Evolutionary conservation across 768 basidiomycete genomes (phyloP).

Genomic region (Kwoniella dendrophila): DNA sequence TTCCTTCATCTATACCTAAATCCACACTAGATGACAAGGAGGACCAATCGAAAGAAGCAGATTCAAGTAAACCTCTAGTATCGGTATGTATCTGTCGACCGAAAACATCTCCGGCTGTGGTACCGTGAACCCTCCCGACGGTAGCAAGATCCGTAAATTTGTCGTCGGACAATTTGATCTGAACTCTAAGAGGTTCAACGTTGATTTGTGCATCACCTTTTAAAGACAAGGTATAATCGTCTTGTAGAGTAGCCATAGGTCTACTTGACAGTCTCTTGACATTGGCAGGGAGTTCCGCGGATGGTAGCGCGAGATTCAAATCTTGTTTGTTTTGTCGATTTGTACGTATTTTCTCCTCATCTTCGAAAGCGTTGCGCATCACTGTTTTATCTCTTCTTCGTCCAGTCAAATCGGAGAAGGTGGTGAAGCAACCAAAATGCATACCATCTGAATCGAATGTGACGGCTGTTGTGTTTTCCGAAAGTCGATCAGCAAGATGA

Average conservation of each 20-base stretch:
- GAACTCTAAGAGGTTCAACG: slow-evolving; percentile 38
- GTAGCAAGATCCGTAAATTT: slow-evolving; percentile 32
- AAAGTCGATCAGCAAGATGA: slow-evolving; percentile 34
- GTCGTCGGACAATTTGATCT: slow-evolving; percentile 30
- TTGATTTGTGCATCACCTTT: slow-evolving; percentile 20
- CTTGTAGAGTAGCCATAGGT: slow-evolving; percentile 22
- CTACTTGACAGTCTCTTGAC: slow-evolving; percentile 17
- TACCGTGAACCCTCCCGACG: slow-evolving; percentile 35
- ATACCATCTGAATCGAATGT: slow-evolving; percentile 37
- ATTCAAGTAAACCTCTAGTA: slow-evolving; percentile 13
- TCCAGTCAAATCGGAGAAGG: slow-evolving; percentile 36
- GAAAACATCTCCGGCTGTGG: slow-evolving; percentile 31
- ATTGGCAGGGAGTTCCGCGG: slow-evolving; percentile 34
- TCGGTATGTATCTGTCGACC: slow-evolving; percentile 21
- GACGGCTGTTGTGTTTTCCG: slow-evolving; percentile 35
- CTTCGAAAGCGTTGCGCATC: slow-evolving; percentile 31
- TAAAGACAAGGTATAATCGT: slow-evolving; percentile 40
- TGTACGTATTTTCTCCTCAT: slow-evolving; percentile 35
- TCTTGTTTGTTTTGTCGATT: slow-evolving; percentile 19
- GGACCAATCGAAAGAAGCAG: slow-evolving; percentile 23
- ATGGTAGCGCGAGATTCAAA: slow-evolving; percentile 30
- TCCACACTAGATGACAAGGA: slow-evolving; percentile 57
- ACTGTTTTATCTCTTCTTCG: slow-evolving; percentile 28
- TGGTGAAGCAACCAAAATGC: slow-evolving; percentile 37
- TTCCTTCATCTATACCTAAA: slow-evolving; percentile 62